Base-by-base conservation (phyloP, 371 early-diverging fungal genomes). In the Nematocida sp. region DNA sequence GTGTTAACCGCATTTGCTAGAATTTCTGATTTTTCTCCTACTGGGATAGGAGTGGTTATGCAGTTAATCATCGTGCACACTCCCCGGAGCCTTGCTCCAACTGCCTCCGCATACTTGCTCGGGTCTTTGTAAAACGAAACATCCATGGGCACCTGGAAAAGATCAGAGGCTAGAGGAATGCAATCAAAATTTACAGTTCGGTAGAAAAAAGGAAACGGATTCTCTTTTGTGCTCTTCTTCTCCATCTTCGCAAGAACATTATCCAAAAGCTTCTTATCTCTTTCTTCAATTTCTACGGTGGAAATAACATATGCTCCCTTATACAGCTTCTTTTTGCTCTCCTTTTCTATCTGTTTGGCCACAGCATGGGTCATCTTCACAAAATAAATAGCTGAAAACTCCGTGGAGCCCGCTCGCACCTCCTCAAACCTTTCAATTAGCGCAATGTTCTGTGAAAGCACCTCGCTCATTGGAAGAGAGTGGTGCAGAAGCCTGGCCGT, bases 321-420 rank as follows among this genome's bases (percentile, higher is more conserved):
- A 66, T 80, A 84, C 49, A 55, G 65, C 47, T 81, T 80, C 18
- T 66, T 39, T 39, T 68, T 51, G 48, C 60, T 39, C 36, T 84
- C 82, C 39, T 61, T 67, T 45, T 82, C 77, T 35, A 84, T 80
- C n/a, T 30, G 40, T 32, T 81, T 77, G 30, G 60, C 63, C n/a
- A 32, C 53, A 26, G 39, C 35, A 7, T 50, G 36, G 9, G 23
- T 79, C 50, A 61, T 30, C 23, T 49, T 65, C 4, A 82, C 76
- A 68, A 84, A 84, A 54, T 84, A 84, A 42, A 84, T 68, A 23
- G 64, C 84, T 23, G 80, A 68, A 66, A 81, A 81, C 30, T 83
- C 81, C n/a, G 38, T 47, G 40, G 45, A 4, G 30, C 45, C 26
- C 9, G 18, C 59, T 61, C 80, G 60, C 23, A 67, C 56, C 36